Evolutionary conservation across 1,284 basidiomycete species (phyloP).

Genomic region (Pterulicium gracile): DNA sequence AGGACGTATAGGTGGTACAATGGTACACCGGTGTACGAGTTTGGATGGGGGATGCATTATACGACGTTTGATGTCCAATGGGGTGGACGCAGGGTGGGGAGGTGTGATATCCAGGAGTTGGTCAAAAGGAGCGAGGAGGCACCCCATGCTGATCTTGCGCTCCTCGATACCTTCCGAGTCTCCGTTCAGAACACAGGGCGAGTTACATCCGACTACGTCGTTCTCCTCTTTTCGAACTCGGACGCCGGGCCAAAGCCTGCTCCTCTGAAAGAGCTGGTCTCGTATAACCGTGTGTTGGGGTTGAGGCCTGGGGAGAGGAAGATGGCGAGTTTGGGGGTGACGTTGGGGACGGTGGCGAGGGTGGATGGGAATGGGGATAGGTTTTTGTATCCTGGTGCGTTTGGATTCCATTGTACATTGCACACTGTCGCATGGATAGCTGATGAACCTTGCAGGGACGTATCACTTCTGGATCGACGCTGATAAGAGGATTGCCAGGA

Average conservation of each 20-base stretch:
- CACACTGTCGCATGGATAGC: not conserved
- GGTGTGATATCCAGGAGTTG: conserved; percentile 26
- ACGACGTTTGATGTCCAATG: conserved; percentile 36
- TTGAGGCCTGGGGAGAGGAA: conserved; percentile 25
- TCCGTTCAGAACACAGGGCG: conserved; percentile 37
- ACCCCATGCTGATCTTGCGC: conserved; percentile 29
- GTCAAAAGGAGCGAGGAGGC: conserved; percentile 16
- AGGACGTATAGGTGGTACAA: conserved; percentile 50
- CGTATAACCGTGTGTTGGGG: conserved; percentile 35
- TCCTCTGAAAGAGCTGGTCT: conserved; percentile 40
- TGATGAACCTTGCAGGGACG: not conserved
- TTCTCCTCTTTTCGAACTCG: conserved; percentile 39
- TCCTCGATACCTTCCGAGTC: conserved; percentile 37
- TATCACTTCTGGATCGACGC: not conserved
- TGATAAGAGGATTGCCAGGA: not conserved
- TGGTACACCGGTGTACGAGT: conserved; percentile 36
- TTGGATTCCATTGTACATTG: not conserved
- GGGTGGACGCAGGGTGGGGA: conserved; percentile 18
- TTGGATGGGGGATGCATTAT: conserved; percentile 42
- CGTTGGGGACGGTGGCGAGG: conserved; percentile 38
- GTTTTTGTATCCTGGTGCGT: conserved; percentile 36
- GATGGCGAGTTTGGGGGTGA: conserved; percentile 31
- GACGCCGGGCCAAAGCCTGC: conserved; percentile 36
- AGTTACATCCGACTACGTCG: conserved; percentile 42
- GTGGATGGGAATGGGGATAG: conserved; percentile 35